phyloP scores from a whole-genome alignment of 2,329 filamentous ascomycete genomes.

The Nigrograna mackinnonii region DNA sequence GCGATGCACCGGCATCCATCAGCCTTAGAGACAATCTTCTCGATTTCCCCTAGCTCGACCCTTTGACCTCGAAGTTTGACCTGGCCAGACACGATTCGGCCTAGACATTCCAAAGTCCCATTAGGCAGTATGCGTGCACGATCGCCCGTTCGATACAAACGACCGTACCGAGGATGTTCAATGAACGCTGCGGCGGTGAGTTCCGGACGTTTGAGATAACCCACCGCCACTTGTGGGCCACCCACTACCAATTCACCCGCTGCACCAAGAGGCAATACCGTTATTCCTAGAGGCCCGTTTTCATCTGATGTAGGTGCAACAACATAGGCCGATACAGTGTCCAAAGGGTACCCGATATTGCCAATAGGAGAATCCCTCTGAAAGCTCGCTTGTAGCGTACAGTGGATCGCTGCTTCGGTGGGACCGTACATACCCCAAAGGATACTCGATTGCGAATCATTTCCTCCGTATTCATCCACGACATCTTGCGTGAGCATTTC shows the following conservation, averaged over 20 bases:
- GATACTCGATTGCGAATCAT: conserved; percentile 58
- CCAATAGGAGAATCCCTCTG: conserved; percentile 59
- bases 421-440: conserved; percentile 95
- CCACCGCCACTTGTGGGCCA: conserved; percentile 76
- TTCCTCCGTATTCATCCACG: conserved; percentile 76
- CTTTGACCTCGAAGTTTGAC: conserved; percentile 86
- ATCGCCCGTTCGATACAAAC: conserved; percentile 83
- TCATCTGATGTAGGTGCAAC: conserved; percentile 50
- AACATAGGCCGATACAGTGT: conserved; percentile 80
- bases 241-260: conserved; percentile 81
- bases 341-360: conserved; percentile 77
- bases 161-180: conserved; percentile 63
- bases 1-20: conserved; percentile 62
- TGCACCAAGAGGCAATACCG: conserved; percentile 66
- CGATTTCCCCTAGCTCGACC: conserved; percentile 72
- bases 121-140: conserved; percentile 70
- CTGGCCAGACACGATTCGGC: conserved; percentile 78
- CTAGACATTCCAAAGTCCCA: conserved; percentile 80
- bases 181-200: conserved; percentile 76
- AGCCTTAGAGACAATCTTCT: conserved; percentile 34
- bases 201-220: conserved; percentile 79
- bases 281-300: conserved; percentile 36
- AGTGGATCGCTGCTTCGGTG: conserved; percentile 90
- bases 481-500: conserved; percentile 86
- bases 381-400: conserved; percentile 73